Base-by-base conservation (phyloP, 345 rosid species). In the Fremontodendron californicum region DNA sequence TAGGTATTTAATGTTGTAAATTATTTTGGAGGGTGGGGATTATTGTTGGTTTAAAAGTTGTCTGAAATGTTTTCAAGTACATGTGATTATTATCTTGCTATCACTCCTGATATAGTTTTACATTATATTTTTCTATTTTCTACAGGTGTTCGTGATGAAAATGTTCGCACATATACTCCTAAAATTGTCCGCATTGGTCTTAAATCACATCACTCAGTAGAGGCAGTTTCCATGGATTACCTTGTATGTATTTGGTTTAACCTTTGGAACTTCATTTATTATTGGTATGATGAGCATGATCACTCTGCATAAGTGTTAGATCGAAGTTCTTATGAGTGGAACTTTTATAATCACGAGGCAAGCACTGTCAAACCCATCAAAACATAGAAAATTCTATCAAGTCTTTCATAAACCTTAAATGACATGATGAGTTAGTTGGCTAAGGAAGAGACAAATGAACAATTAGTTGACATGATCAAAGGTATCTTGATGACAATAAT, bases 161-260 rank as follows among this genome's bases (percentile, higher is more conserved):
- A 91, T 74, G 86, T 85, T 35, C 91, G 51, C 64, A 71, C 86
- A 5, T 90, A 93, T 80, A 87, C 90, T 64, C 99, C 99, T 46
- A 92, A 93, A 81, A 85, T 96, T 82, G 99, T 96, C 42, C 91
- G 95, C 66, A 92, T 93, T 79, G 99, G 99, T 88, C 94, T 96
- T 71, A 96, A 96, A 84, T 87, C 97, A 62, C 97, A 96, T 82
- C 96, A 92, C 79, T 93, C 99, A 15, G 86, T 96, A 74, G 85
- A 82, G 83, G 83, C 96, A 39, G 94, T 92, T 80, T 85, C 92
- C 78, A 75, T 93, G 83, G 99, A 96, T 88, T 85, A 91, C 89
- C 97, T 92, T 80, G 98, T 96, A 93, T 68, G 96, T 82, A 48
- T 71, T 81, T 72, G 43, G 71, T 64, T 13, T 71, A 75, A 57